Conservation (phyloP, 495 filamentous ascomycete species). For the Cladorrhinum samala region DNA sequence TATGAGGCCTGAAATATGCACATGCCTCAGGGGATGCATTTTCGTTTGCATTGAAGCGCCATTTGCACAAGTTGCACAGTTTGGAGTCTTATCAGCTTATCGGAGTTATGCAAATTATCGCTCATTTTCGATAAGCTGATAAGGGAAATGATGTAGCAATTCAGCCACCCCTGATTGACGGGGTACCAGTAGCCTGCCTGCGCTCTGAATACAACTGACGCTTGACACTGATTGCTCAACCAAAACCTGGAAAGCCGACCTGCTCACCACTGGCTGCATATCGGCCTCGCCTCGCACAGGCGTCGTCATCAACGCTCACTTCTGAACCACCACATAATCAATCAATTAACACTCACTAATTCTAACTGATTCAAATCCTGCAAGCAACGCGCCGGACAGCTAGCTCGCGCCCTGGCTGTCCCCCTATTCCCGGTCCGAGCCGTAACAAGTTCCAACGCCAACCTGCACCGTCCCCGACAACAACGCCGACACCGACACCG, state of each 20-base stretch:
- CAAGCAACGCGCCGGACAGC: not conserved
- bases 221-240: not conserved
- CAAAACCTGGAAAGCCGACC: slow-evolving; percentile 1
- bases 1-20: no score
- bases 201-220: not conserved
- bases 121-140: not conserved
- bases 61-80: no score
- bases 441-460: not conserved
- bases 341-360: not conserved
- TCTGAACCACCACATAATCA: not conserved
- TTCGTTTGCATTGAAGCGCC: no score
- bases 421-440: not conserved
- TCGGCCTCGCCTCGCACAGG: slow-evolving; percentile 11
- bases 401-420: not conserved
- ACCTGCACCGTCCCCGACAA: not conserved
- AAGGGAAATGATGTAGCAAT: not conserved
- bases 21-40: no score
- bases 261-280: not conserved
- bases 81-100: not conserved
- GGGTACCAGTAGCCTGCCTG: not conserved
- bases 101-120: not conserved
- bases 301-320: slow-evolving; percentile 10
- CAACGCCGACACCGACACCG: not conserved
- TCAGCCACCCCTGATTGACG: not conserved
- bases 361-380: not conserved